Evolutionary conservation across 1,284 basidiomycete species (phyloP), one percentile per base, ranked within the genome.

Genomic region (Ustilago tritici): DNA sequence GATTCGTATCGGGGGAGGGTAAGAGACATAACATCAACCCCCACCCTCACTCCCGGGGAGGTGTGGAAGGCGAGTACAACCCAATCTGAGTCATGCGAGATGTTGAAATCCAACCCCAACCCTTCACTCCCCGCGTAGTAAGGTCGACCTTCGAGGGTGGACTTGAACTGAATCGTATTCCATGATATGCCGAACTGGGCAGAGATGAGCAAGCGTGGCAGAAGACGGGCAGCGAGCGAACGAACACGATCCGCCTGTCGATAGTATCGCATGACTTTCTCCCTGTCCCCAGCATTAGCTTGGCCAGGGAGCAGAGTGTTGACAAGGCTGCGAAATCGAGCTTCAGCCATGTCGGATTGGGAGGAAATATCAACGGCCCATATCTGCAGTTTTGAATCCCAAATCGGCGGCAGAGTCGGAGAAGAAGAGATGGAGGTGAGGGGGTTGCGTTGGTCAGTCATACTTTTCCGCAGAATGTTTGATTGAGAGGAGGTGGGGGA

Each of bases 61-160:
- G 52, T 19, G 35, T 60, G 50, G 43, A 80, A 80, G 8, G 82
- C 83, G 59, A 85, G 57, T 0, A 81, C 78, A 23, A 85, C 80
- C 82, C 82, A 85, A 38, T 84, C 77, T 15, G 65, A 65, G 47
- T 85, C 84, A 55, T 85, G 84, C 12, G 82, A 75, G 31, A 85
- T 57, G 61, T 85, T 85, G 62, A 71, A 83, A 65, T 85, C 84
- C 19, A 79, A 31, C 14, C 46, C 35, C 19, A 34, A 14, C 4
- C 40, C 14, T 9, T 17, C 35, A 8, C 17, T 7, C 1, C 40
- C 6, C 1, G 32, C 19, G 8, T 71, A 5, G 19, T 46, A 80
- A 4, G 80, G 80, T 2, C 80, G 70, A 10, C 80, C 80, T 23
- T 74, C 66, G 0, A 7, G 40, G 14, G 73, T 75, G 0, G 66